Base-by-base conservation (phyloP, 306 rosid species). In the Psophocarpus tetragonolobus region DNA sequence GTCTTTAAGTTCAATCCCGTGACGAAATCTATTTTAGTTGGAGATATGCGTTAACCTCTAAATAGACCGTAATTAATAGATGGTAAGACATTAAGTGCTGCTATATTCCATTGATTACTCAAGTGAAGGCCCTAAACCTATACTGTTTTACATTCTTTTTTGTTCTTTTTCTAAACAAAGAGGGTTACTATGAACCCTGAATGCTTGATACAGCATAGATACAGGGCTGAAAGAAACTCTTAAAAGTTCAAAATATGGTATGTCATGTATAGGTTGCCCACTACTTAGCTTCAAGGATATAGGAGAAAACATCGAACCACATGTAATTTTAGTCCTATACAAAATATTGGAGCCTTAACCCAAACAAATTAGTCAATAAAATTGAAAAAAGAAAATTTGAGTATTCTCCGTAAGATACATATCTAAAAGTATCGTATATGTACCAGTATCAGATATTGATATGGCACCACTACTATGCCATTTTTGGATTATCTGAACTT, bases 1-100 rank as follows among this genome's bases (percentile, higher is more conserved):
- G 56, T 62, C 21, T 27, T 61, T 42, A 12, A n/a, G 79, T 72
- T 62, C 32, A 17, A 14, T 80, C 65, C 32, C 57, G 18, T 65
- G 39, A 36, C 5, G 18, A 61, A 56, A 45, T 54, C 23, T 74
- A 11, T 39, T 56, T 17, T 36, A 4, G 5, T 35, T 80, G 61
- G 17, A 42, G 5, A 47, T 15, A 10, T 73, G 57, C 20, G 12
- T 71, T 71, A 36, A 7, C 58, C 13, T n/a, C 58, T 51, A 18
- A 18, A 2, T 7, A 8, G 27, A 51, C 8, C 20, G 27, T 27
- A n/a, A 27, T 51, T 68, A 41, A 41, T 41, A 26, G 29, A 39
- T 20, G 15, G 61, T 38, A 26, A 53, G 2, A 10, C 30, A 17
- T 42, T 2, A 17, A 24, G 2, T 7, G 23, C 23, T 57, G 38